Percentiles rank a stretch among this genome's conserved stretches.
Evolutionary conservation across 305 asterid genomes (phyloP).

Genomic region (Fraxinus floribunda): DNA sequence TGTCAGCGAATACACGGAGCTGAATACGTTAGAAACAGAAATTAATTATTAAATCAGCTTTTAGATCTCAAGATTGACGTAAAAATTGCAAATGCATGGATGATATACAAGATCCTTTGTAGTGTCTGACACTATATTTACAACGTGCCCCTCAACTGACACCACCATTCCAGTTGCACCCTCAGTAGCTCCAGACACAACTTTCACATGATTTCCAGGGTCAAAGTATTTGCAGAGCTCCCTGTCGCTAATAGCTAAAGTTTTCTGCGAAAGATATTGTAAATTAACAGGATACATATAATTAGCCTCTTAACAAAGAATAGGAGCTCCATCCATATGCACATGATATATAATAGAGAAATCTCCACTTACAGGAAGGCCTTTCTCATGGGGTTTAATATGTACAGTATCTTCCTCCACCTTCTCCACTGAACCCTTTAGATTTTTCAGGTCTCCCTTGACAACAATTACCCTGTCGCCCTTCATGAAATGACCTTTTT

Average conservation of each 20-base stretch:
- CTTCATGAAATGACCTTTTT: constrained; percentile 91
- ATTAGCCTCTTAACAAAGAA: constrained; percentile 3
- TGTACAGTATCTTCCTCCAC: constrained; percentile 94
- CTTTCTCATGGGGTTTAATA: constrained; percentile 76
- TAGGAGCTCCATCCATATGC: constrained; percentile 4
- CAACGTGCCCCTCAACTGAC: constrained; percentile 93
- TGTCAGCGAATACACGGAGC: constrained; percentile 91
- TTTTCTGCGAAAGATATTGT: constrained; percentile 40
- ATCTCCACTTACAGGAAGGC: constrained; percentile 62
- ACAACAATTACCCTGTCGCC: constrained; percentile 88
- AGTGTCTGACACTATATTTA: constrained; percentile 89
- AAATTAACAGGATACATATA: constrained; percentile 19
- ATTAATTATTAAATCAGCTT: constrained; percentile 18
- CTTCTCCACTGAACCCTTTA: constrained; percentile 90
- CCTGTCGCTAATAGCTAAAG: constrained; percentile 73
- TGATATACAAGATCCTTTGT: constrained; percentile 83
- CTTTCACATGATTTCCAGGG: constrained; percentile 93
- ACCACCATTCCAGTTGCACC: constrained; percentile 99
- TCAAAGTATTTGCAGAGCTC: constrained; percentile 95
- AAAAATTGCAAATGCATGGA: constrained; percentile 1
- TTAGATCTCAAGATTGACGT: background rate
- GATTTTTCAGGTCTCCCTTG: constrained; percentile 86
- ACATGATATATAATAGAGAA: constrained; percentile 6
- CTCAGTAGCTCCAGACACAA: constrained; percentile 85
- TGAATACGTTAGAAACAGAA: constrained; percentile 27